Conservation (phyloP, 108 stramenopile genomes). For the Schizochytrium sp. region DNA sequence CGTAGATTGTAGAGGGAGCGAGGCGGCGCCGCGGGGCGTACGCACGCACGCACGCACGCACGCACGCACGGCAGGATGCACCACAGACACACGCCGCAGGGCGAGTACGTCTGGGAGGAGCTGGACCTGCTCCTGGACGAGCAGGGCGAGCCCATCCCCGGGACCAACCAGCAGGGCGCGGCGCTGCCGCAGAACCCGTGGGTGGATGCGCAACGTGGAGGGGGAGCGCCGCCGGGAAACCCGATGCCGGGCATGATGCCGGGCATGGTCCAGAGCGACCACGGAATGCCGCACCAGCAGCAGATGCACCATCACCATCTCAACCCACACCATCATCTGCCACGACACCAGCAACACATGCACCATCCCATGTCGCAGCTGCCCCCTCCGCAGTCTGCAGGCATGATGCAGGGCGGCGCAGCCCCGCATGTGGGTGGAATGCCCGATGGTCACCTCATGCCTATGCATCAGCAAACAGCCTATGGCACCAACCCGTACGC, state of each 20-base stretch:
- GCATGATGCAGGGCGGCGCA: no score
- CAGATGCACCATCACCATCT: not conserved
- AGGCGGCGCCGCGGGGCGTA: no score
- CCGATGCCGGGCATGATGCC: not conserved
- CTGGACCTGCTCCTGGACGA: conserved; percentile 17
- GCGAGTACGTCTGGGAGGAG: conserved; percentile 15
- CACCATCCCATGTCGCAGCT: not conserved
- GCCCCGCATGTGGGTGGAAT: no score
- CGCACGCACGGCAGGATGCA: not conserved
- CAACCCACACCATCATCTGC: not conserved
- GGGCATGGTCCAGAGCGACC: not conserved
- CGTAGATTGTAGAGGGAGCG: no score
- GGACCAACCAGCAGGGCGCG: not conserved
- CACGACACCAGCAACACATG: not conserved
- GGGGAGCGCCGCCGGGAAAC: not conserved
- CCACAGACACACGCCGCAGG: not conserved
- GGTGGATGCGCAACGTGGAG: not conserved
- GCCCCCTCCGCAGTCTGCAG: no score
- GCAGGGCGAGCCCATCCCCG: not conserved
- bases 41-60: no score
- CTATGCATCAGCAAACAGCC: no score
- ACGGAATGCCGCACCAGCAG: not conserved
- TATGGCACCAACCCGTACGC: no score
- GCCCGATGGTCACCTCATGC: no score
- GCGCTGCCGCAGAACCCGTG: not conserved